These are phyloP conservation scores for Fraxinus latifolia DNA, from an alignment of 305 asterid genomes.

Conservation along the genomic window DNA sequence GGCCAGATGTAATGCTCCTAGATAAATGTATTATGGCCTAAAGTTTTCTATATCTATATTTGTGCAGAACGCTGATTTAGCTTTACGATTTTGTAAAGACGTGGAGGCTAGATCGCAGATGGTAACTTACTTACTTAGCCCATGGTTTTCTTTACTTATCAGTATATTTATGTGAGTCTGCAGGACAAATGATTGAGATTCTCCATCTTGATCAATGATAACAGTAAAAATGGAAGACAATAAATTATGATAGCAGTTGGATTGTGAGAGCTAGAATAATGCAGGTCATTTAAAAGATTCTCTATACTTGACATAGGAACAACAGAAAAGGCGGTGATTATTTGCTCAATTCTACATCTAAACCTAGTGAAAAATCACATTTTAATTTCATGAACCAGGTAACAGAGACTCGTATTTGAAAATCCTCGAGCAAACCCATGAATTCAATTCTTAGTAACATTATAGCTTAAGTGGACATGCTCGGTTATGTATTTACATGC, in stretches of 20 bases:
- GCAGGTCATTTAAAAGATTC: neutral
- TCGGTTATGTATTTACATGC: neutral
- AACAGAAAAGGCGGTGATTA: neutral
- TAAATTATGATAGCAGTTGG: neutral
- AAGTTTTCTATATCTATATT: slow-evolving; percentile 16
- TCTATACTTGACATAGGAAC: neutral
- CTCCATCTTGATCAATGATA: neutral
- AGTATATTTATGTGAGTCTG: neutral
- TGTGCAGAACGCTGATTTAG: slow-evolving; percentile 69
- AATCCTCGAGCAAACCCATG: neutral
- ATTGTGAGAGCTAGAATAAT: neutral
- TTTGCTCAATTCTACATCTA: slow-evolving; percentile 5
- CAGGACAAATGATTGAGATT: neutral
- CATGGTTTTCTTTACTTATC: slow-evolving; percentile 21
- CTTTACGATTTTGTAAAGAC: slow-evolving; percentile 82
- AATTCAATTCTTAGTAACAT: neutral
- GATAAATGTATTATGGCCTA: slow-evolving; percentile 15
- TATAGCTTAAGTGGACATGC: neutral
- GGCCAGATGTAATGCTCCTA: slow-evolving; percentile 14
- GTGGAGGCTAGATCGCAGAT: slow-evolving; percentile 69
- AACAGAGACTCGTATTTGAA: neutral
- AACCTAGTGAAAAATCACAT: neutral
- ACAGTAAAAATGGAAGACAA: neutral
- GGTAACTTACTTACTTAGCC: slow-evolving; percentile 34
- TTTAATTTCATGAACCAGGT: neutral